Conservation (phyloP, 2,329 filamentous ascomycete genomes). For the Xylariaceae sp. region DNA sequence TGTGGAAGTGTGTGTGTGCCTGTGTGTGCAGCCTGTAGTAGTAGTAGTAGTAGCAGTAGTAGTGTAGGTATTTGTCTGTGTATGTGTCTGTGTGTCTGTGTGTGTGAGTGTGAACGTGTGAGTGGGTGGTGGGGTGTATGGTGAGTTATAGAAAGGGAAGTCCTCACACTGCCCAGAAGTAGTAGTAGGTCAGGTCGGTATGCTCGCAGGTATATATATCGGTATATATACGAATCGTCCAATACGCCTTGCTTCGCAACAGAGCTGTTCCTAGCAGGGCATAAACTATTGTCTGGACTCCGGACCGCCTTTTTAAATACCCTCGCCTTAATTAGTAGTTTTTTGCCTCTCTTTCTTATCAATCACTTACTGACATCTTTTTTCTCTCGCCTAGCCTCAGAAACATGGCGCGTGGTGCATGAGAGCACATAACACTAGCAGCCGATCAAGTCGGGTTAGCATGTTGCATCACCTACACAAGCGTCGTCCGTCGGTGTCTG, state of each 20-base stretch:
- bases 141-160: conserved; percentile 40
- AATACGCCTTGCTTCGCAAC: neutral
- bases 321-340: conserved; percentile 10
- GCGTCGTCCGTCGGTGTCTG: conserved; percentile 15
- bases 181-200: neutral
- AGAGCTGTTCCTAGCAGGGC: neutral
- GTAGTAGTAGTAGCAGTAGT: too few relatives aligned
- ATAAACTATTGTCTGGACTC: conserved; percentile 9
- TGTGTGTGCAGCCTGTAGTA: neutral
- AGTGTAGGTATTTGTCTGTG: conserved; percentile 9
- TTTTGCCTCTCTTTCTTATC: conserved; percentile 5
- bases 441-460: neutral
- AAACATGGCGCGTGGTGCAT: conserved; percentile 21
- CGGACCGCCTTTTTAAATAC: conserved; percentile 17
- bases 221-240: neutral
- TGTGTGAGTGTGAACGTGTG: conserved; percentile 32
- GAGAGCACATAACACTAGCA: neutral
- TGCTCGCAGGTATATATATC: neutral
- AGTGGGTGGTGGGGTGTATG: conserved; percentile 41
- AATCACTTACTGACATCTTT: conserved; percentile 2
- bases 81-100: conserved; percentile 9
- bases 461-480: conserved; percentile 18
- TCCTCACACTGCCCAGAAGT: conserved; percentile 14
- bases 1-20: neutral
- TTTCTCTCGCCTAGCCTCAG: neutral